Percentiles rank a stretch among this genome's conserved stretches.
Conservation (phyloP, 805 yeast genomes). For the Yamadazyma sp. region DNA sequence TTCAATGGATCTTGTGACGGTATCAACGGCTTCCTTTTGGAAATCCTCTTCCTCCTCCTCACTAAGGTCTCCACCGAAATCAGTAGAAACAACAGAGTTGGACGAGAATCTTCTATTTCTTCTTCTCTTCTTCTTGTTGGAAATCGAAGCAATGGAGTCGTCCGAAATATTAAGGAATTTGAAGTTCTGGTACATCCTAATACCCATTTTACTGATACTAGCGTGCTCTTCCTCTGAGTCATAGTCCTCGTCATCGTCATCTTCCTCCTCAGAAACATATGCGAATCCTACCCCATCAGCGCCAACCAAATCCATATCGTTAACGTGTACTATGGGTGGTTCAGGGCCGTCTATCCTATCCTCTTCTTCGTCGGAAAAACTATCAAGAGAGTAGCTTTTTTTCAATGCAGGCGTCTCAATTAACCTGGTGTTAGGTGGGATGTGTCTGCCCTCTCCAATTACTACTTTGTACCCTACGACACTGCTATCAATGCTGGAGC, state of each 20-base stretch:
- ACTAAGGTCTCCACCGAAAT: conserved; percentile 40
- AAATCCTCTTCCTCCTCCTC: conserved; percentile 66
- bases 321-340: conserved; percentile 21
- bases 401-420: conserved; percentile 46
- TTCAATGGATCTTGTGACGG: conserved; percentile 87
- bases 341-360: conserved; percentile 15
- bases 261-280: conserved; percentile 50
- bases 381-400: conserved; percentile 18
- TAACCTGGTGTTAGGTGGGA: conserved; percentile 54
- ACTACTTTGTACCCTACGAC: conserved; percentile 76
- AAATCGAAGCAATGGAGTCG: conserved; percentile 54
- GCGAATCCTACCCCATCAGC: conserved; percentile 50
- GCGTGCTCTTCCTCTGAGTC: conserved; percentile 14
- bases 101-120: conserved; percentile 35
- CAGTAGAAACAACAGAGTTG: conserved; percentile 44
- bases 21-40: conserved; percentile 86
- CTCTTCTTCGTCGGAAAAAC: conserved; percentile 25
- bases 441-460: conserved; percentile 52
- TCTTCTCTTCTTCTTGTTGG: conserved; percentile 42
- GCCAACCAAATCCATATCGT: conserved; percentile 47
- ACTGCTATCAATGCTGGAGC: conserved; percentile 55
- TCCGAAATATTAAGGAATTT: conserved; percentile 51
- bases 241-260: conserved; percentile 44
- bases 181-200: conserved; percentile 13
- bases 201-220: conserved; percentile 9